These are phyloP conservation scores for Aspergillus sp. DNA, from an alignment of 2,329 filamentous ascomycete genomes.

Conservation along the genomic window DNA sequence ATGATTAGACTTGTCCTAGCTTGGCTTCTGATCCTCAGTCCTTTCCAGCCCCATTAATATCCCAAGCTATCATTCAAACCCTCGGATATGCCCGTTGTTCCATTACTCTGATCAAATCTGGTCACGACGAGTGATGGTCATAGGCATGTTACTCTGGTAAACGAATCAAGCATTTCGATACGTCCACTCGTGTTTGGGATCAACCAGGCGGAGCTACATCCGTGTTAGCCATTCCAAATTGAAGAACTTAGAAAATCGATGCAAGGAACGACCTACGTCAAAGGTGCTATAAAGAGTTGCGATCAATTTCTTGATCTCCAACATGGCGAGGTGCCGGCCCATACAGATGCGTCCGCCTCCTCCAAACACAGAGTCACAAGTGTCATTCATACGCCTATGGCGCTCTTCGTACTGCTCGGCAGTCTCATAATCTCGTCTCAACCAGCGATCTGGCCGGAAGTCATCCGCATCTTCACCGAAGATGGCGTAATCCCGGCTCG, in stretches of 20 bases:
- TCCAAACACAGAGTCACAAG: constrained; percentile 52
- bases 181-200: constrained; percentile 15
- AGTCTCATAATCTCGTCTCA: constrained; percentile 41
- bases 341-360: constrained; percentile 61
- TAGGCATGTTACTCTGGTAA: constrained; percentile 18
- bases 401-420: constrained; percentile 40
- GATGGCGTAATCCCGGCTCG: constrained; percentile 44
- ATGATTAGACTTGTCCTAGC: neutral
- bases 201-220: constrained; percentile 12
- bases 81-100: neutral
- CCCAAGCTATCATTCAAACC: neutral
- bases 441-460: constrained; percentile 56
- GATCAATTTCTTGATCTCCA: constrained; percentile 65
- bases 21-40: too few species aligned
- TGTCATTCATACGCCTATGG: constrained; percentile 43
- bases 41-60: too few species aligned
- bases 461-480: constrained; percentile 53
- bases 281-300: constrained; percentile 48
- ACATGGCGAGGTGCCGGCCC: constrained; percentile 58
- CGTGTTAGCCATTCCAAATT: constrained; percentile 3
- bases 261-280: constrained; percentile 3
- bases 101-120: neutral
- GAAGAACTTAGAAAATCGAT: neutral
- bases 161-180: constrained; percentile 18
- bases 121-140: constrained; percentile 10